Evolutionary conservation across 1,139 yeast species (phyloP), one percentile per base, ranked within the genome.

Genomic region (Eremothecium sinecaudum): DNA sequence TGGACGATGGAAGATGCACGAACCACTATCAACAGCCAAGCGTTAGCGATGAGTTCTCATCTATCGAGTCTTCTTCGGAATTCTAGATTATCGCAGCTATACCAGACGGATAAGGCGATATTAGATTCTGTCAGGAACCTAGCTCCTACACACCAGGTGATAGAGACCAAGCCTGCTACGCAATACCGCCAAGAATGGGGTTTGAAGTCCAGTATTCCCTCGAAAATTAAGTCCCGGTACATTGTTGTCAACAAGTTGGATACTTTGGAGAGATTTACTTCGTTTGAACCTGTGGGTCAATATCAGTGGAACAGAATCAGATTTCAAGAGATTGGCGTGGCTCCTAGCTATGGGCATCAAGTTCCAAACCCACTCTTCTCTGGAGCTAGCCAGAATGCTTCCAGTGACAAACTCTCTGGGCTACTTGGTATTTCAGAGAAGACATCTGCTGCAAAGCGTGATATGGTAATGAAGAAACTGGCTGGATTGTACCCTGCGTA

Each of bases 141-240:
- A 35, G 43, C 34, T 34, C 80, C 81, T 18, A 63, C 70, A 0
- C 74, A 71, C 44, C 83, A 77, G 53, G 64, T 73, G 15, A 62
- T 77, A 15, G 73, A 69, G 44, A 67, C 81, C 1, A 69, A 75
- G 26, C 66, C 75, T 9, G 64, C 77, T 2, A 65, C 79, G 2
- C 57, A 67, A 32, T 56, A 66, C 35, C 66, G 77, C 45, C 69
- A 71, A 40, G 78, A 77, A 56, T 77, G 75, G 71, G 84, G 84
- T 44, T 55, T 77, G 37, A 77, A 77, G 49, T 59, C 71, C 41
- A 63, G 74, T 33, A 57, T 77, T 24, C 82, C 83, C 3, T 53
- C 60, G 10, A 67, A 67, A 39, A 54, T 67, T 32, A 62, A 63
- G 41, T 58, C 75, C 1, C 62, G 69, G 35, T 67, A 66, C 45